Percentiles rank a stretch among this genome's conserved stretches.
These are phyloP conservation scores for Pythium guiyangense DNA, from an alignment of 352 stramenopile genomes.

Conservation along the genomic window DNA sequence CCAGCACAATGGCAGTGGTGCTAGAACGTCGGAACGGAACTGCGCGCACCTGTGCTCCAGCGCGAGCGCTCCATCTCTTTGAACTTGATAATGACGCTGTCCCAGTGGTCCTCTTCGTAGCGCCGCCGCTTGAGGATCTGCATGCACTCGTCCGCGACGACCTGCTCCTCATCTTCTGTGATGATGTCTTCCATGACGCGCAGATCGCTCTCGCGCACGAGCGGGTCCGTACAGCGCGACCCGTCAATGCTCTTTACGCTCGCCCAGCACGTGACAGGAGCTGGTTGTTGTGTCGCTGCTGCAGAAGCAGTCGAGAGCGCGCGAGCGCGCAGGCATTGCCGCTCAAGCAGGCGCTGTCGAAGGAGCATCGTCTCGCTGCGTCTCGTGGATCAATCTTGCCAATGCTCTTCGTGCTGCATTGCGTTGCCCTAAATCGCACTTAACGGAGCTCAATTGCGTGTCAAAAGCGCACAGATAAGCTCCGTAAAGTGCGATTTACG, in stretches of 20 bases:
- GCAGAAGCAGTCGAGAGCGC: constrained; percentile 4
- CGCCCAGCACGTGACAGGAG: constrained; percentile 18
- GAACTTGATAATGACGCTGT: constrained; percentile 85
- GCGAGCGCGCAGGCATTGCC: not conserved
- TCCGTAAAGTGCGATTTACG: too few species aligned
- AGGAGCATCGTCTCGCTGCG: not conserved
- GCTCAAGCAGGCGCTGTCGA: too few species aligned
- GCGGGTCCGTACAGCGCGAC: constrained; percentile 45
- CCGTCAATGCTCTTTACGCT: constrained; percentile 47
- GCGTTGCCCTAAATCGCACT: too few species aligned
- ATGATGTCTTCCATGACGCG: constrained; percentile 65
- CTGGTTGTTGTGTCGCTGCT: not conserved
- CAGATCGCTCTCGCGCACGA: constrained; percentile 58
- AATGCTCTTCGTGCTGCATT: too few species aligned
- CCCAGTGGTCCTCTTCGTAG: constrained; percentile 81
- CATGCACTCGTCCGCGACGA: constrained; percentile 70
- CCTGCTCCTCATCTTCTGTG: constrained; percentile 62
- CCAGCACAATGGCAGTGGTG: not conserved
- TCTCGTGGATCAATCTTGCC: not conserved
- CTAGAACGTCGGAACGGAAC: not conserved
- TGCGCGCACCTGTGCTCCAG: constrained; percentile 45
- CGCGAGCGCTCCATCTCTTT: constrained; percentile 86
- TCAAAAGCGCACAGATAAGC: too few species aligned
- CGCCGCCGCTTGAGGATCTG: constrained; percentile 59
- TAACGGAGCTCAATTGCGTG: too few species aligned